Evolutionary conservation across 2,329 filamentous ascomycete genomes (phyloP).

Genomic region (Fusarium nisikadoi): DNA sequence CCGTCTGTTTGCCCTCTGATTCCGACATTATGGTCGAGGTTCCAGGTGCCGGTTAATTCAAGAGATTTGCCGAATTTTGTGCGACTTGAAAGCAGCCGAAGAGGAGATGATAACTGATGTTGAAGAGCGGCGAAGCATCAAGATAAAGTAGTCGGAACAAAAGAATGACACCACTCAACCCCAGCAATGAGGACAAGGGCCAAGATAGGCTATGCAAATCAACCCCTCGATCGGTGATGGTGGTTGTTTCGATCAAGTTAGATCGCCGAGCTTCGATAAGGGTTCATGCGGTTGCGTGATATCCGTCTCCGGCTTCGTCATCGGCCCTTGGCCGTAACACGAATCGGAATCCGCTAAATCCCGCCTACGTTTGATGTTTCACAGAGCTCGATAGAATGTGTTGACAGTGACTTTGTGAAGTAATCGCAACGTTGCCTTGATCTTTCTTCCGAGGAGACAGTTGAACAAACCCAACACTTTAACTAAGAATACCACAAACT

Average conservation of each 20-base stretch:
- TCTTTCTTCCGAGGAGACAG: fast-evolving
- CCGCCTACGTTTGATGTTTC: background rate
- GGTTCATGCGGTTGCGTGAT: slow-evolving; percentile 1
- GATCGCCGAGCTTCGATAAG: slow-evolving; percentile 4
- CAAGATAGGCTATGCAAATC: background rate
- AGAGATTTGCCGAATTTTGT: background rate
- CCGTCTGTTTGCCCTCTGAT: background rate
- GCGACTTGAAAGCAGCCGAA: background rate
- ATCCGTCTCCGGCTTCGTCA: background rate
- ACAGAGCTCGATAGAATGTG: background rate
- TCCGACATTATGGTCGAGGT: background rate
- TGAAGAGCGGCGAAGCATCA: background rate
- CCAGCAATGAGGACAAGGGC: background rate
- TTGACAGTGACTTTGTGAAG: fast-evolving
- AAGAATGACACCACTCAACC: slow-evolving; percentile 1
- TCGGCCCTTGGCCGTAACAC: background rate
- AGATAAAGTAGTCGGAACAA: slow-evolving; percentile 3
- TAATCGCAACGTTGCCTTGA: background rate
- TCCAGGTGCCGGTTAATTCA: background rate
- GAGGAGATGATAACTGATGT: background rate
- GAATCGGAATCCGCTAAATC: background rate
- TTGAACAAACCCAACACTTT: background rate
- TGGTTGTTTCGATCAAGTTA: background rate
- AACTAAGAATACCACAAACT: background rate
- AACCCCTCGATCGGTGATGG: background rate